Base-by-base conservation (phyloP, 192 early-diverging fungal genomes). In the Coemansia sp. region DNA sequence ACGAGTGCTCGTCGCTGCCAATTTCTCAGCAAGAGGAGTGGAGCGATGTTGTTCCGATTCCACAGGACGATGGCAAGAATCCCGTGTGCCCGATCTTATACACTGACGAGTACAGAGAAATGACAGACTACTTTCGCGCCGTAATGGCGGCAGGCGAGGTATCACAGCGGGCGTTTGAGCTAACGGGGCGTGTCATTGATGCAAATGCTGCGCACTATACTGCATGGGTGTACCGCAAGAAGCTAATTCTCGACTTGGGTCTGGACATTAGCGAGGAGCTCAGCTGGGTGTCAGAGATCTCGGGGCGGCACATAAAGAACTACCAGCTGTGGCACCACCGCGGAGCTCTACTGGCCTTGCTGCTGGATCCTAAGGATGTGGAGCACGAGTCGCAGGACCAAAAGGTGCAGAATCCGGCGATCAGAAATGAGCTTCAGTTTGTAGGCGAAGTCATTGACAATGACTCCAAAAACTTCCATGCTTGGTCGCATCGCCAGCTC, bases 401-500 rank as follows among this genome's bases (percentile, higher is more conserved):
- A 61, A 68, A 62, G 15, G 15, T 80, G 9, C 61, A 22, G 6
- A 60, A 71, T 41, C 80, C 87, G 31, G 74, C 87, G 11, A 71
- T 76, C 44, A 84, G 89, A 20, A 63, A 74, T 1, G 98, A 99
- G 79, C 71, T 94, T 34, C 72, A 76, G 11, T 96, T 94, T 61
- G 85, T 97, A 46, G 87, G 90, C 39, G 38, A 64, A 2, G 78
- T 92, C 20, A 75, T 99, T 29, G 88, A 85, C 29, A 80, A 86
- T 9, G 98, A 99, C 55, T 87, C 94, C 22, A 99, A 99, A 78
- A 99, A 99, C 80, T 99, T 99, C 75, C 98, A 99, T 80, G 94
- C 93, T 0, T 99, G 98, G 98, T 88, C 91, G 2, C 98, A 99
- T 76, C 89, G 96, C 46, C 97, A 99, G 79, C 98, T 96, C 95